These are phyloP conservation scores for Rhynchospora breviuscula DNA, from an alignment of 176 grass and related monocot genomes.

Conservation along the genomic window DNA sequence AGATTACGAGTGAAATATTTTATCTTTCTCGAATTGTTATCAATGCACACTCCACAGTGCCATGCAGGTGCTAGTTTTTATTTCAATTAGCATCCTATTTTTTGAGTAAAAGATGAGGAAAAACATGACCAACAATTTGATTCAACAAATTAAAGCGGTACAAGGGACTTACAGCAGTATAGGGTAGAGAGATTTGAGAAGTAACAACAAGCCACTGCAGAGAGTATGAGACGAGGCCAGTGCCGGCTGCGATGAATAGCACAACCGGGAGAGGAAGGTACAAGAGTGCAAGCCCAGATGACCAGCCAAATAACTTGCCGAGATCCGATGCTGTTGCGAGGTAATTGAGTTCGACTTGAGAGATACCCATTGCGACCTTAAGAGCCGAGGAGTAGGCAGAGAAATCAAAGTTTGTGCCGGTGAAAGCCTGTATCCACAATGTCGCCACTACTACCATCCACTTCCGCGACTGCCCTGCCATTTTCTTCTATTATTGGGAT, in stretches of 20 bases:
- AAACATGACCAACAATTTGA: background rate
- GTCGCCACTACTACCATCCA: slow-evolving; percentile 72
- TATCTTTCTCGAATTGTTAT: too few species aligned
- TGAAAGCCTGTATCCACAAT: slow-evolving; percentile 88
- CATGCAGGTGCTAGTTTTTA: background rate
- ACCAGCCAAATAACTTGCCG: slow-evolving; percentile 79
- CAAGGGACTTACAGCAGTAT: slow-evolving; percentile 38
- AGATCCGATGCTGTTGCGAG: slow-evolving; percentile 85
- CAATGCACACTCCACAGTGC: too few species aligned
- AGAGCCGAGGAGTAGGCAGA: slow-evolving; percentile 84
- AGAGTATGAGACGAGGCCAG: slow-evolving; percentile 60
- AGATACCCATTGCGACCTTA: slow-evolving; percentile 50
- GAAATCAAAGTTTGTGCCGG: slow-evolving; percentile 97
- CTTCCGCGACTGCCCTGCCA: slow-evolving; percentile 26
- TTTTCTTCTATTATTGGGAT: background rate
- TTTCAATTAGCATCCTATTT: background rate
- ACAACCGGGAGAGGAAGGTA: slow-evolving; percentile 61
- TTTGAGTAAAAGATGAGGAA: too few species aligned
- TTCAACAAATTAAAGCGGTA: background rate
- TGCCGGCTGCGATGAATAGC: slow-evolving; percentile 45
- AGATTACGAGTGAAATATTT: too few species aligned
- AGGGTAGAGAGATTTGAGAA: slow-evolving; percentile 33
- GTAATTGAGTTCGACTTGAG: slow-evolving; percentile 79
- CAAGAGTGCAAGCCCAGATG: slow-evolving; percentile 65
- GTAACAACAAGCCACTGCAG: slow-evolving; percentile 49